Base-by-base conservation (phyloP, 441 rosid species). In the Populus hybrid region DNA sequence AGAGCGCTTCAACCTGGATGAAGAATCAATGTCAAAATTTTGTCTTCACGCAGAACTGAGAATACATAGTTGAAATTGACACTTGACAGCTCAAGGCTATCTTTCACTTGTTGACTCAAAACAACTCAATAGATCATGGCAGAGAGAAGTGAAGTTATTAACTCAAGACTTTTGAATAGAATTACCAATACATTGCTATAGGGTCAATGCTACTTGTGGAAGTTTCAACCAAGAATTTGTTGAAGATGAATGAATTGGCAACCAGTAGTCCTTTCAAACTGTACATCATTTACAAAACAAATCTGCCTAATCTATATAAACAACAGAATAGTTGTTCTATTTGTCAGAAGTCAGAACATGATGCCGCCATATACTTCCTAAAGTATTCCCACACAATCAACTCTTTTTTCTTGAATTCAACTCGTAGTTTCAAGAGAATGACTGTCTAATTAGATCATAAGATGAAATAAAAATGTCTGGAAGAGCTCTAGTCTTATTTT, bases 1-100 rank as follows among this genome's bases (percentile, higher is more conserved):
- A 93, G 63, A 96, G 92, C 6, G 94, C 88, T 87, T 95, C 99
- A 23, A 91, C 99, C 98, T 95, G 90, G 80, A 50, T 78, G 75
- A 80, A 73, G 3, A 59, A 64, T 69, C 66, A 77, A 26, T 33
- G 40, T 26, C 9, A 28, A 59, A 24, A 24, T 72, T 71, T 1
- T 69, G 31, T 40, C 33, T 10, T 20, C 59, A 28, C 40, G 12
- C 28, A 69, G 64, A 23, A 67, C 6, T 2, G 8, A 38, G 35
- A 72, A 50, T 28, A 24, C 18, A 21, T 10, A 1, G 31, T 64
- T 24, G 1, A 28, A 64, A 21, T 24, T 21, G 31, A 23, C 31
- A 21, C 29, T 64, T 24, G 68, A 21, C 68, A 64, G 1, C 68
- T 24, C 29, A 3, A 9, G 59, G 59, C 59, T 50, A 16, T 14